phyloP scores from a whole-genome alignment of 768 basidiomycete species.

The Mycena capillaripes region DNA sequence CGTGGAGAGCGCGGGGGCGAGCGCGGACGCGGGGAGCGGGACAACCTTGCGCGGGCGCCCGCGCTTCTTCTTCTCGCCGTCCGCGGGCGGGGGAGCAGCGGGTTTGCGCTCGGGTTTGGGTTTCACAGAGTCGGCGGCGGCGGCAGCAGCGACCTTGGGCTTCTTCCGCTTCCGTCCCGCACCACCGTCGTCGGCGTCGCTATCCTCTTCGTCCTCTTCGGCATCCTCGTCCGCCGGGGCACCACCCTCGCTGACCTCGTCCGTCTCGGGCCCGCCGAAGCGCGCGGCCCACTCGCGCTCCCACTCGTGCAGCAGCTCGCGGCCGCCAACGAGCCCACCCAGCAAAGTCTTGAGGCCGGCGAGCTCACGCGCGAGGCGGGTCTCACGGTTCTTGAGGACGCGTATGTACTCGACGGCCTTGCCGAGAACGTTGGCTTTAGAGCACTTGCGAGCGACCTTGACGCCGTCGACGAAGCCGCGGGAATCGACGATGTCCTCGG shows the following conservation, averaged over 20 bases:
- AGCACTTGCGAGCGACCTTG: conserved; percentile 90
- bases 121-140: no score
- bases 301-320: conserved; percentile 79
- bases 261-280: conserved; percentile 84
- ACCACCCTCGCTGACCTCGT: conserved; percentile 73
- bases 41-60: conserved; percentile 85
- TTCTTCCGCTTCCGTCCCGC: conserved; percentile 73
- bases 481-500: conserved; percentile 77
- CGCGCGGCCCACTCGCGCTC: conserved; percentile 79
- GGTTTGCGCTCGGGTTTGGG: no score
- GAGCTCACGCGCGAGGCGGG: conserved; percentile 79
- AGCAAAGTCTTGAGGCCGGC: conserved; percentile 80
- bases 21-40: conserved; percentile 56
- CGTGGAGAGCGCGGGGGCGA: conserved; percentile 42
- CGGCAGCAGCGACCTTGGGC: conserved; percentile 58
- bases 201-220: conserved; percentile 71
- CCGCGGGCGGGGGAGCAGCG: not conserved
- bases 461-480: conserved; percentile 94
- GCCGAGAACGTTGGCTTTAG: conserved; percentile 90
- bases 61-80: conserved; percentile 83
- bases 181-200: conserved; percentile 62
- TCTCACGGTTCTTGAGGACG: conserved; percentile 86
- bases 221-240: conserved; percentile 65
- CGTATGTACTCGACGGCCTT: conserved; percentile 95
- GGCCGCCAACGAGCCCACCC: conserved; percentile 80